Evolutionary conservation across 495 filamentous ascomycete species (phyloP).

Genomic region (Penicillium paxilli): DNA sequence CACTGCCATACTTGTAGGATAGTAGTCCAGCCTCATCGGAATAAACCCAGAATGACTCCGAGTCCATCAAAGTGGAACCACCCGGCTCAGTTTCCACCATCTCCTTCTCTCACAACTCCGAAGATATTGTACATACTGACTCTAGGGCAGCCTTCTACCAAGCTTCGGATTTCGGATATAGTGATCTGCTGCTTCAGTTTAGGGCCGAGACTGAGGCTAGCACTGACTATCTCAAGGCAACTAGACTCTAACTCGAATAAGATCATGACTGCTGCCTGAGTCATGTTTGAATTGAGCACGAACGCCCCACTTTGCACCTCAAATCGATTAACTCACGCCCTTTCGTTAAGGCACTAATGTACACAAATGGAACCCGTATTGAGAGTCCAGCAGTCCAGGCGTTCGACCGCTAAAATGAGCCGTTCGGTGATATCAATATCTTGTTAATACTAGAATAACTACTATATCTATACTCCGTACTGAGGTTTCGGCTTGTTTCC

Average conservation of each 20-base stretch:
- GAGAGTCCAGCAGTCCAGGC: background rate
- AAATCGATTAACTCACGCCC: background rate
- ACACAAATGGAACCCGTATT: background rate
- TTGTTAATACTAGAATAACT: no score
- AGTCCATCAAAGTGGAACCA: background rate
- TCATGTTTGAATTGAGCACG: background rate
- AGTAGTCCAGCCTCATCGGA: no score
- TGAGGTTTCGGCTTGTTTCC: background rate
- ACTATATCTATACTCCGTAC: no score
- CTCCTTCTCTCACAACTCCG: no score
- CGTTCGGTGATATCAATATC: no score
- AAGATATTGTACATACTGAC: background rate
- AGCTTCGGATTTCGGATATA: background rate
- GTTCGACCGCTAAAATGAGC: background rate
- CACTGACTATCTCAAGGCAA: no score
- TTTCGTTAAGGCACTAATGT: background rate
- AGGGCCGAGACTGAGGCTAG: no score
- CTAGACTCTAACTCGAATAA: background rate
- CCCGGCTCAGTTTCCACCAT: background rate
- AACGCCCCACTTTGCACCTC: no score
- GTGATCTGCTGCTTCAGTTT: no score
- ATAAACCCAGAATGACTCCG: no score
- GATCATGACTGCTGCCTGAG: background rate
- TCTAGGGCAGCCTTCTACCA: background rate
- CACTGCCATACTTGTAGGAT: no score